Evolutionary conservation across 805 yeast species (phyloP).

Genomic region (Metschnikowia dekortorum): DNA sequence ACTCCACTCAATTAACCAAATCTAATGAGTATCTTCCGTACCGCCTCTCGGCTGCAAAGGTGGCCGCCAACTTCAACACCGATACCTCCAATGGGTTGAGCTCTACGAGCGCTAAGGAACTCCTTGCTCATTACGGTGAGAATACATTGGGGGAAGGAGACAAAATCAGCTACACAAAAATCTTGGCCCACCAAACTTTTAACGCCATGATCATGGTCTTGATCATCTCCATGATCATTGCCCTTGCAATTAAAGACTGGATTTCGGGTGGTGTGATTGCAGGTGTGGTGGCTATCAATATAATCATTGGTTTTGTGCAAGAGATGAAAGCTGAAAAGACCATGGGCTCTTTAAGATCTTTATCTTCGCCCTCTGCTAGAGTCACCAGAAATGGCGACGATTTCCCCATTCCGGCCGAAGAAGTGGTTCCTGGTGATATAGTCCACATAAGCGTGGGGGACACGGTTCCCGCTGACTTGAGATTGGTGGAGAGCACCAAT

Average conservation of each 20-base stretch:
- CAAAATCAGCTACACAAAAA: conserved; percentile 49
- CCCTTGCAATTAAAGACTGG: conserved; percentile 72
- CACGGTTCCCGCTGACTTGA: conserved; percentile 69
- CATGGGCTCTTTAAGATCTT: conserved; percentile 65
- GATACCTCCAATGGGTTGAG: conserved; percentile 47
- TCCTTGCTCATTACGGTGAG: conserved; percentile 42
- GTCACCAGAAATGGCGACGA: conserved; percentile 59
- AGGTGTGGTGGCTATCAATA: conserved; percentile 60
- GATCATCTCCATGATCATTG: conserved; percentile 63
- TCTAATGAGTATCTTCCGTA: conserved; percentile 20
- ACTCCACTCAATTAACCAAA: conserved; percentile 9
- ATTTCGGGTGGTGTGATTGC: conserved; percentile 79
- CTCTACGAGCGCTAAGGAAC: conserved; percentile 15
- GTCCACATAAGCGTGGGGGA: conserved; percentile 64
- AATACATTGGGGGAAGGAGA: conserved; percentile 60
- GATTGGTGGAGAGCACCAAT: conserved; percentile 54
- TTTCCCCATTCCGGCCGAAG: conserved; percentile 53
- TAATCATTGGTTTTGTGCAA: conserved; percentile 63
- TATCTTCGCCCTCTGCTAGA: conserved; percentile 67
- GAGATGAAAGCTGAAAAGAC: conserved; percentile 74
- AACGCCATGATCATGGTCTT: conserved; percentile 78
- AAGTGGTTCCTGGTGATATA: conserved; percentile 72
- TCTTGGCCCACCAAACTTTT: conserved; percentile 61
- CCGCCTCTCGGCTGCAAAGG: conserved; percentile 32
- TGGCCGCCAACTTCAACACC: conserved; percentile 38